A percentile compares a stretch with the other conserved stretches of the same genome.
phyloP scores from a whole-genome alignment of 2,329 filamentous ascomycete genomes.

The Ophiostoma sp. region DNA sequence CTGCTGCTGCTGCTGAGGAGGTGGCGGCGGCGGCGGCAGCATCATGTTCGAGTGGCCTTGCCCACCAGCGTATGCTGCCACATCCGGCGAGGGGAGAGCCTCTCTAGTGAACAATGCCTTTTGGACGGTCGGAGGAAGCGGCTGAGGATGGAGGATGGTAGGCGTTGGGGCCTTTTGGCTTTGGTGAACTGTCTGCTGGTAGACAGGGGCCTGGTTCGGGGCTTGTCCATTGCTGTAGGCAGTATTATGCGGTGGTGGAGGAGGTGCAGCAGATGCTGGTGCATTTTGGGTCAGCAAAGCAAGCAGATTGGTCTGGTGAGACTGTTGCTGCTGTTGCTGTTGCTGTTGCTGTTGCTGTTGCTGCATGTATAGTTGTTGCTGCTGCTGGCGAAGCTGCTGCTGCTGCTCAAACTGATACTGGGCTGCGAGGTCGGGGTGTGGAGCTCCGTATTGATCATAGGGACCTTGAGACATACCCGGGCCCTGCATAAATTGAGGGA shows the following conservation, averaged over 20 bases:
- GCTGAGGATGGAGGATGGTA: constrained; percentile 41
- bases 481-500: background rate
- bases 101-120: constrained; percentile 45
- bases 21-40: constrained; percentile 26
- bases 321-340: constrained; percentile 8
- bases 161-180: constrained; percentile 10
- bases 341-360: constrained; percentile 13
- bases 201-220: background rate
- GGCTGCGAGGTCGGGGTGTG: background rate
- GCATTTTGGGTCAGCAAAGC: constrained; percentile 15
- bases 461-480: background rate
- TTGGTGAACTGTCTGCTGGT: background rate
- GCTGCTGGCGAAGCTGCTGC: constrained; percentile 16
- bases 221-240: background rate
- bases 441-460: constrained; percentile 1
- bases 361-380: background rate
- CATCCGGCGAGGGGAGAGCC: constrained; percentile 36
- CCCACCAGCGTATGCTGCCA: constrained; percentile 21
- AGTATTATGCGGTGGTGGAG: background rate
- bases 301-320: constrained; percentile 16
- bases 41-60: constrained; percentile 8
- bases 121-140: constrained; percentile 52
- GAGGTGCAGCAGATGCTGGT: background rate
- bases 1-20: constrained; percentile 27
- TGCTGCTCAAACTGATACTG: constrained; percentile 15